These are phyloP conservation scores for Polygonum aviculare DNA, from an alignment of 148 eudicot species.

Conservation along the genomic window DNA sequence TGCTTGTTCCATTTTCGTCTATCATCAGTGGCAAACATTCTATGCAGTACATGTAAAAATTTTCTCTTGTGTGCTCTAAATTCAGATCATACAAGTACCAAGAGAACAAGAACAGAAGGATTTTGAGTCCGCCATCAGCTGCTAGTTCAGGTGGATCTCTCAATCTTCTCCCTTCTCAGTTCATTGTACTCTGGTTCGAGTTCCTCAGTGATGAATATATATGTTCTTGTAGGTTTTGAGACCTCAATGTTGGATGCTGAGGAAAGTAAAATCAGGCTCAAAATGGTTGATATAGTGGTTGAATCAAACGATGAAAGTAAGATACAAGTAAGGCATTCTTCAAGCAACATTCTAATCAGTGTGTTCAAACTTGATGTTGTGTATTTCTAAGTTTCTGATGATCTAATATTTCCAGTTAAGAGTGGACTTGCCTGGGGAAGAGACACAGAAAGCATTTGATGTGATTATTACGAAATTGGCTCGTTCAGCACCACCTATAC, in stretches of 20 bases:
- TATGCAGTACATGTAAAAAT: background rate
- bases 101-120: background rate
- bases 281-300: constrained; percentile 44
- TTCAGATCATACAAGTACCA: background rate
- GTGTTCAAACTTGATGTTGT: no score
- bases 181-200: background rate
- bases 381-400: no score
- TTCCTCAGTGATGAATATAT: background rate
- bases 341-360: background rate
- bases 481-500: constrained; percentile 70
- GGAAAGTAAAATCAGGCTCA: constrained; percentile 18
- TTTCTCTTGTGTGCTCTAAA: background rate
- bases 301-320: constrained; percentile 51
- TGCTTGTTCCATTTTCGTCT: background rate
- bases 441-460: constrained; percentile 63
- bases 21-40: background rate
- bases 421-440: constrained; percentile 66
- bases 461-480: constrained; percentile 55
- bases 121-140: background rate
- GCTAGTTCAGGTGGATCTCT: background rate
- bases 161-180: background rate
- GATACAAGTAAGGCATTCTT: constrained; percentile 38
- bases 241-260: constrained; percentile 1
- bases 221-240: background rate
- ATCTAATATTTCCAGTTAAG: constrained; percentile 37